These are phyloP conservation scores for Combretum micranthum DNA, from an alignment of 345 rosid genomes.

Conservation along the genomic window DNA sequence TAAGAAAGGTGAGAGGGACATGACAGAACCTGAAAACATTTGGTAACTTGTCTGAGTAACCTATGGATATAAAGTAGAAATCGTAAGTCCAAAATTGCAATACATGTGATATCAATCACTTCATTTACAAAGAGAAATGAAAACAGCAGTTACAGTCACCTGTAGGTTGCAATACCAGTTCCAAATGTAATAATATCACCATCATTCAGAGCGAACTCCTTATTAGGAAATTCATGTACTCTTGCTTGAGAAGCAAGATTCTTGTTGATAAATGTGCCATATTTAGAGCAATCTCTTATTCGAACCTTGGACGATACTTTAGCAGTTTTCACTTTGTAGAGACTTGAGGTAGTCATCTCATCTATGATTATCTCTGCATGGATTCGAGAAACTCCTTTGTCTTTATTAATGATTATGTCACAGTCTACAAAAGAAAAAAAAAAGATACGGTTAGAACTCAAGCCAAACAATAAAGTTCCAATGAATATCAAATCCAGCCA, in stretches of 20 bases:
- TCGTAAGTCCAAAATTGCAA: background rate
- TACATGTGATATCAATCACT: no score
- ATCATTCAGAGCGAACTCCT: constrained; percentile 52
- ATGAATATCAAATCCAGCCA: background rate
- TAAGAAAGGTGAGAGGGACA: constrained; percentile 45
- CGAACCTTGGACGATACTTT: constrained; percentile 26
- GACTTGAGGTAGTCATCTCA: constrained; percentile 29
- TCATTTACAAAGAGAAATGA: no score
- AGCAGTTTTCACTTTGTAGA: constrained; percentile 19
- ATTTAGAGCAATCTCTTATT: constrained; percentile 78
- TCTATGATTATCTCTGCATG: constrained; percentile 76
- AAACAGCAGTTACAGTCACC: constrained; percentile 26
- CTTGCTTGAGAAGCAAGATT: constrained; percentile 37
- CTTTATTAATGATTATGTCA: constrained; percentile 66
- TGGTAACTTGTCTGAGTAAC: constrained; percentile 1
- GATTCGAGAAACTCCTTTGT: constrained; percentile 83
- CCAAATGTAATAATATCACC: constrained; percentile 78
- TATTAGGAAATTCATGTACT: constrained; percentile 56
- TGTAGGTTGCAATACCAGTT: constrained; percentile 71
- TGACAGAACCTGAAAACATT: constrained; percentile 55
- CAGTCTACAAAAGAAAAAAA: constrained; percentile 45
- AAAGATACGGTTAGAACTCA: background rate
- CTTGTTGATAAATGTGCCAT: constrained; percentile 71
- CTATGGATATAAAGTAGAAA: background rate
- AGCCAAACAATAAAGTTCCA: background rate